Evolutionary conservation across 2,329 filamentous ascomycete genomes (phyloP).

Genomic region (Pestalotiopsis sp.): DNA sequence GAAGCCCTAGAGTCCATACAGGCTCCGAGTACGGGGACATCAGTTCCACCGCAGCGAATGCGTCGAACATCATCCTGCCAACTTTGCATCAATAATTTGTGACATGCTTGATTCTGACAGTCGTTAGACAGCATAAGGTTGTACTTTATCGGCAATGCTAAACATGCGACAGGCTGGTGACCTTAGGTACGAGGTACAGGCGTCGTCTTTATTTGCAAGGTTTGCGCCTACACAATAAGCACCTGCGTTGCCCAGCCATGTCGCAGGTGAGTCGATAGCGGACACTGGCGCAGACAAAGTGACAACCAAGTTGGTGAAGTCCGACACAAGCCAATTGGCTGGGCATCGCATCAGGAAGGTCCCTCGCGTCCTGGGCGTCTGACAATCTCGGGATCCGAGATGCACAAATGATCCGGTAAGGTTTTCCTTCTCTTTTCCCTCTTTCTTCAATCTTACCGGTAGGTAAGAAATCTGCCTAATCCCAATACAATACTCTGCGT

Average conservation of each 20-base stretch:
- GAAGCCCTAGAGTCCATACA: no score
- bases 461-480: background rate
- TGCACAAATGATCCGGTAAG: background rate
- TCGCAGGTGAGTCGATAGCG: background rate
- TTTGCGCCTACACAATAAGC: background rate
- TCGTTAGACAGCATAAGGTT: no score
- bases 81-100: no score
- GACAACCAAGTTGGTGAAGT: constrained; percentile 2
- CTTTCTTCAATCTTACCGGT: background rate
- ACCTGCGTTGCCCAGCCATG: background rate
- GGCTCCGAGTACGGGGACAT: no score
- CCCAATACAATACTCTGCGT: no score
- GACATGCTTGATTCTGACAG: no score
- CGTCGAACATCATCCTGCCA: no score
- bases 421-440: background rate
- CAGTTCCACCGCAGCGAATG: no score
- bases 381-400: background rate
- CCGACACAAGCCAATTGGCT: background rate
- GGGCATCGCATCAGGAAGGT: constrained; percentile 2
- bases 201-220: no score
- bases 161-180: no score
- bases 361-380: background rate
- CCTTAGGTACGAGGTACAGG: no score
- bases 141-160: no score
- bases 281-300: background rate